A percentile compares a stretch with the other conserved stretches of the same genome.
phyloP scores from a whole-genome alignment of 768 basidiomycete genomes.

The Krasilnikovozyma curviuscula region DNA sequence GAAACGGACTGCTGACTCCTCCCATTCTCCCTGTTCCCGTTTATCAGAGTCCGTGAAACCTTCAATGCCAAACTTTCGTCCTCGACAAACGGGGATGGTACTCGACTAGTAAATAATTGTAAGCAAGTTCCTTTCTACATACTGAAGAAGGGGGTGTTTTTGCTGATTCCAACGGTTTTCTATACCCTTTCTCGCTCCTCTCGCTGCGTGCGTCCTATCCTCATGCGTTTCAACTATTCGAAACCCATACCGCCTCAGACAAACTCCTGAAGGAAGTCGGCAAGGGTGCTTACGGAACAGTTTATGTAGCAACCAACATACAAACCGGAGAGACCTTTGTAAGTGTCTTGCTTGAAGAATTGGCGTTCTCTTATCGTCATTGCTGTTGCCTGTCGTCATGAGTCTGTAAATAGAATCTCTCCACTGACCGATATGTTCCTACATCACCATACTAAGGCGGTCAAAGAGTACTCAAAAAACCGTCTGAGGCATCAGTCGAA shows the following conservation, averaged over 20 bases:
- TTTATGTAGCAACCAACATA: constrained; percentile 25
- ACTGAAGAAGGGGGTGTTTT: too few species aligned
- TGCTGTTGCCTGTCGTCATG: not conserved
- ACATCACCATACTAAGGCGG: constrained; percentile 17
- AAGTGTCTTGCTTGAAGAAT: constrained; percentile 8
- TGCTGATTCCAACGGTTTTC: too few species aligned
- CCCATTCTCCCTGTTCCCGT: too few species aligned
- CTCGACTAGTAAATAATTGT: constrained; percentile 24
- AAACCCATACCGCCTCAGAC: too few species aligned
- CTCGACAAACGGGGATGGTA: constrained; percentile 21
- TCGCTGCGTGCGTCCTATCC: too few species aligned
- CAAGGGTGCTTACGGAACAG: constrained; percentile 25
- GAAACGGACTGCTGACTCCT: too few species aligned
- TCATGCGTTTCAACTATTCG: too few species aligned
- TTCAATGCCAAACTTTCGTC: constrained; percentile 19
- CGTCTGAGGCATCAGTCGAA: constrained; percentile 21
- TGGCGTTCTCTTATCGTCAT: not conserved
- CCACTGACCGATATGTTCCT: not conserved
- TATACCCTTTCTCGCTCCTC: too few species aligned
- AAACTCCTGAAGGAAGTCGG: constrained; percentile 21
- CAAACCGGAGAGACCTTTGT: constrained; percentile 25
- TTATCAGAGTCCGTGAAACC: constrained; percentile 23
- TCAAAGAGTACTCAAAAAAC: constrained; percentile 28
- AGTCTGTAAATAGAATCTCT: not conserved
- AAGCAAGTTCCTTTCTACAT: too few species aligned